Conservation (phyloP, 805 yeast genomes). For the Hermanozyma aechmeae region DNA sequence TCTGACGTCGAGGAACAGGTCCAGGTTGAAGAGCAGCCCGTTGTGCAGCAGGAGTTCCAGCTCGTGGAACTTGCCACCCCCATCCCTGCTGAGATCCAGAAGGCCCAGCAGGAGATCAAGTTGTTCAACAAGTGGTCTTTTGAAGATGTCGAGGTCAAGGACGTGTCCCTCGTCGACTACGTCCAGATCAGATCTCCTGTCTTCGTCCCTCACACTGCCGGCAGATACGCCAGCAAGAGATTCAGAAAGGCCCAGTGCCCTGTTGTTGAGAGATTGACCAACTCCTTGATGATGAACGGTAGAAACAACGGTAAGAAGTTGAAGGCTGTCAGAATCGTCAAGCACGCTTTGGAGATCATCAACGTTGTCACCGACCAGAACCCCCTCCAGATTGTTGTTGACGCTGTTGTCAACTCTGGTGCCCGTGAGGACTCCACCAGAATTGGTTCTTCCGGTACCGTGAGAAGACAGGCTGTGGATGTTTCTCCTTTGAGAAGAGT, state of each 20-base stretch:
- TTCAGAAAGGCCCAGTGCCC: slow-evolving; percentile 99
- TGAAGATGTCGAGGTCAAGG: slow-evolving; percentile 96
- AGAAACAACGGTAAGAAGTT: slow-evolving; percentile 99
- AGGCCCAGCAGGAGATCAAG: slow-evolving; percentile 92
- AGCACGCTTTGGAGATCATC: slow-evolving; percentile 98
- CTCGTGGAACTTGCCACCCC: slow-evolving; percentile 85
- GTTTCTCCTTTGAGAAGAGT: slow-evolving; percentile 99
- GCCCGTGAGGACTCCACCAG: slow-evolving; percentile 99
- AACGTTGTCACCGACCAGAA: slow-evolving; percentile 95
- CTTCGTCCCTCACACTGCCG: slow-evolving; percentile 98
- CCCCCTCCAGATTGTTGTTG: slow-evolving; percentile 99
- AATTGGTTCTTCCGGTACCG: slow-evolving; percentile 99
- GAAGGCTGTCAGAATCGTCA: slow-evolving; percentile 99
- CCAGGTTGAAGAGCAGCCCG: slow-evolving; percentile 55
- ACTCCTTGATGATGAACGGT: slow-evolving; percentile 99
- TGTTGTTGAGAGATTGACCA: slow-evolving; percentile 97
- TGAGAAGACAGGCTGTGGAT: slow-evolving; percentile 99
- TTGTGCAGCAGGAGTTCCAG: slow-evolving; percentile 78
- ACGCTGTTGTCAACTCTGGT: slow-evolving; percentile 99
- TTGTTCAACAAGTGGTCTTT: slow-evolving; percentile 99
- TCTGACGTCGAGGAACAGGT: slow-evolving; percentile 74
- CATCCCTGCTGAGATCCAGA: slow-evolving; percentile 94
- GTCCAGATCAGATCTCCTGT: slow-evolving; percentile 96
- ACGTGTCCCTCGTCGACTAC: slow-evolving; percentile 97
- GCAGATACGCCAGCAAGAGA: slow-evolving; percentile 99